Evolutionary conservation across 768 basidiomycete genomes (phyloP).

Genomic region (Suillus americanus): DNA sequence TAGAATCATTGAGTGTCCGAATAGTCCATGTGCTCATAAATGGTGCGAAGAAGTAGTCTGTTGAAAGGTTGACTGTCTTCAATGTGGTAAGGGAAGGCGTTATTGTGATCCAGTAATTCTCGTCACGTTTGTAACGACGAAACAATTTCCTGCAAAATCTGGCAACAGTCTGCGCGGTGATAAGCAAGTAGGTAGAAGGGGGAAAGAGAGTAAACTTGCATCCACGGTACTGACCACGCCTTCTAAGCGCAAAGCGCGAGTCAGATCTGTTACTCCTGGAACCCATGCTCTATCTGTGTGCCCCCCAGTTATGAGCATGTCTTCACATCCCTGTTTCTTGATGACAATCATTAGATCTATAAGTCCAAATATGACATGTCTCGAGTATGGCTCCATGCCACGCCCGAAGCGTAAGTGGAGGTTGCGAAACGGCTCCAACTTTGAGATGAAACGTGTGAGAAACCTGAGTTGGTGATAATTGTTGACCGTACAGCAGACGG

Average conservation of each 20-base stretch:
- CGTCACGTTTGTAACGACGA: neutral
- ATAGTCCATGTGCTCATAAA: conserved; percentile 4
- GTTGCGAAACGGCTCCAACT: conserved; percentile 4
- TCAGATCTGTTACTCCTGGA: neutral
- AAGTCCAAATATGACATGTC: neutral
- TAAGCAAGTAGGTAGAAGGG: neutral
- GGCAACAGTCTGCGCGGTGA: neutral
- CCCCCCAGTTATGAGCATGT: conserved; percentile 2
- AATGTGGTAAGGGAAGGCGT: neutral
- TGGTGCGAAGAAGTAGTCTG: conserved; percentile 2
- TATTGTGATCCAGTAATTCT: conserved; percentile 4
- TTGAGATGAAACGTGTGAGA: neutral
- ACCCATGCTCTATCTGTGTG: conserved; percentile 5
- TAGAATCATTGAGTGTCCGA: conserved; percentile 4
- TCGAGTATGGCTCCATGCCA: conserved; percentile 2
- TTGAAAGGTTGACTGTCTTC: neutral
- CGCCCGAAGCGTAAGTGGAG: neutral
- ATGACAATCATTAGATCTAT: conserved; percentile 4
- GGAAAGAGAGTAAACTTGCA: neutral
- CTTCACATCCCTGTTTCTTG: conserved; percentile 3
- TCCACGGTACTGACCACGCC: conserved; percentile 1
- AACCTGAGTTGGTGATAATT: neutral
- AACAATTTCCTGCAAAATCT: neutral
- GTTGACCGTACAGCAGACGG: neutral
- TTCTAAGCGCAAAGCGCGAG: conserved; percentile 2